Evolutionary conservation across 2,329 filamentous ascomycete species (phyloP).

Genomic region (Alternaria tenuissima): DNA sequence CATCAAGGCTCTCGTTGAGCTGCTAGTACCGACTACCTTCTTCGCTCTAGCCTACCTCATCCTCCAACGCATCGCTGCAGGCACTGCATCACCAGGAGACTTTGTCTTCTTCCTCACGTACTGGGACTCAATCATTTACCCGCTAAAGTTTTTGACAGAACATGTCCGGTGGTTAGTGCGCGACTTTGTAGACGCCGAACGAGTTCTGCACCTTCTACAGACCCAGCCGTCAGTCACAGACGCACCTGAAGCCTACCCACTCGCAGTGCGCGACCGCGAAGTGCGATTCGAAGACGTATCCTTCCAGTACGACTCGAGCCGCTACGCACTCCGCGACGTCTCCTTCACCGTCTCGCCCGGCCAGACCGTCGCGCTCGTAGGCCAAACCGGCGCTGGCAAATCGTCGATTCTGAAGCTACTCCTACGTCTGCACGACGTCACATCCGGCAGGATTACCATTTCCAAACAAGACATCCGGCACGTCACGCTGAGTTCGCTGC

Average conservation of each 20-base stretch:
- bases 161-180: slow-evolving; percentile 46
- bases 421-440: slow-evolving; percentile 68
- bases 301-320: slow-evolving; percentile 65
- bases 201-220: slow-evolving; percentile 65
- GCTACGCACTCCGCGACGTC: slow-evolving; percentile 60
- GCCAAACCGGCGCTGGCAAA: slow-evolving; percentile 70
- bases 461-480: slow-evolving; percentile 68
- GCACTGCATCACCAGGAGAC: slow-evolving; percentile 21
- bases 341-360: slow-evolving; percentile 60
- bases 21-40: no score
- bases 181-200: slow-evolving; percentile 69
- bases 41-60: no score
- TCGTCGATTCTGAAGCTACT: slow-evolving; percentile 69
- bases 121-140: slow-evolving; percentile 62
- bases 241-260: slow-evolving; percentile 38
- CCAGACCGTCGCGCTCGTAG: slow-evolving; percentile 67
- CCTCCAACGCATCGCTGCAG: no score
- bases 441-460: slow-evolving; percentile 62
- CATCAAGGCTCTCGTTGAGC: no score
- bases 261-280: slow-evolving; percentile 58
- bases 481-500: slow-evolving; percentile 65
- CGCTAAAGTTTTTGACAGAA: slow-evolving; percentile 43
- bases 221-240: slow-evolving; percentile 66
- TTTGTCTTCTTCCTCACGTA: slow-evolving; percentile 73
- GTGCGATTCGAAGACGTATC: slow-evolving; percentile 64